These are phyloP conservation scores for Angomonas deanei DNA, from an alignment of 208 protist genomes.

Conservation along the genomic window DNA sequence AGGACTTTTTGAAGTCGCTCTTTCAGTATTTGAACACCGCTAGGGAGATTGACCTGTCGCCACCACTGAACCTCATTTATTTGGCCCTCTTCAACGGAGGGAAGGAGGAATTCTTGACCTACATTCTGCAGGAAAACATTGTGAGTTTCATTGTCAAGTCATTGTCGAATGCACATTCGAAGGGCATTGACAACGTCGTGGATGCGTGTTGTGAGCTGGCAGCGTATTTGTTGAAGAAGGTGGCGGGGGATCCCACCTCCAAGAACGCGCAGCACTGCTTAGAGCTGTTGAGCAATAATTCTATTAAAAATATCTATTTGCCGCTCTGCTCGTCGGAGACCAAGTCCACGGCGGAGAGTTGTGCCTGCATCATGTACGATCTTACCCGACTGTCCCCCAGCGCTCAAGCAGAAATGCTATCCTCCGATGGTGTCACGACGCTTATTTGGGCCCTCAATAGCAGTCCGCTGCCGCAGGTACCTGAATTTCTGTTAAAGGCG, in stretches of 20 bases:
- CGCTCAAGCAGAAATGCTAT: slow-evolving; percentile 39
- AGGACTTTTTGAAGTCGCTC: slow-evolving; percentile 21
- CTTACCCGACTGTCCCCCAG: slow-evolving; percentile 29
- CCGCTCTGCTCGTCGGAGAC: slow-evolving; percentile 35
- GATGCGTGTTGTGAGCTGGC: slow-evolving; percentile 34
- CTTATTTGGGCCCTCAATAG: slow-evolving; percentile 23
- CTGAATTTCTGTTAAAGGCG: slow-evolving; percentile 41
- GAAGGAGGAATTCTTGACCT: slow-evolving; percentile 21
- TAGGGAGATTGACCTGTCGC: slow-evolving; percentile 36
- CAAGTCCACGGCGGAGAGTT: slow-evolving; percentile 29
- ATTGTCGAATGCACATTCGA: slow-evolving; percentile 4
- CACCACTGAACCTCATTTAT: slow-evolving; percentile 35
- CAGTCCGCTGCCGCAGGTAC: slow-evolving; percentile 18
- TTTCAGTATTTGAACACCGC: slow-evolving; percentile 28
- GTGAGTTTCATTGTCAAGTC: slow-evolving; percentile 39
- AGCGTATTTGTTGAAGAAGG: slow-evolving; percentile 36
- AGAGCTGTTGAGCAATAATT: slow-evolving; percentile 21
- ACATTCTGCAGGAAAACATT: slow-evolving; percentile 35
- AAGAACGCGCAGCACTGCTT: slow-evolving; percentile 32
- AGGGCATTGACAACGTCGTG: slow-evolving; percentile 20
- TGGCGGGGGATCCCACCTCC: slow-evolving; percentile 23
- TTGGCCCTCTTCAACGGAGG: slow-evolving; percentile 3
- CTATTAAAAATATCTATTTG: slow-evolving; percentile 37
- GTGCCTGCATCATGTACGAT: slow-evolving; percentile 39
- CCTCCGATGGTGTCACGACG: slow-evolving; percentile 14